Base-by-base conservation (phyloP, 441 rosid genomes). In the Breynia disticha region DNA sequence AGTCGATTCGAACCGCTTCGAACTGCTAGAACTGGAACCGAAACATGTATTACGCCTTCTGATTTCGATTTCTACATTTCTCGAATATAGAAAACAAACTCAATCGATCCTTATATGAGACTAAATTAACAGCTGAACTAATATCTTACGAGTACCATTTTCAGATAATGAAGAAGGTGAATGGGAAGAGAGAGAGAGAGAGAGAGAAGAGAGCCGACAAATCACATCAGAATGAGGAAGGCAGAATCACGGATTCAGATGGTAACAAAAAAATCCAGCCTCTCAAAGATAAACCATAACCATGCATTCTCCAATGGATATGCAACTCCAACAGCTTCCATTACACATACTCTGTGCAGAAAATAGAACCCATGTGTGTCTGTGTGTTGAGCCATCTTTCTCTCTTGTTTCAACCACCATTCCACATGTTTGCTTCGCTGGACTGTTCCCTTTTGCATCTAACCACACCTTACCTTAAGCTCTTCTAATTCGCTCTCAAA, bases 211-310 rank as follows among this genome's bases (percentile, higher is more conserved):
- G 21, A 39, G 47, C 28, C 19, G 72, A 63, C 50, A 52, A 24
- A 65, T 65, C 71, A 68, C 71, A 68, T 72, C 70, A 52, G 3
- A 55, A 62, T 16, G 50, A 50, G 46, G 45, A 64, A 51, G 52
- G 71, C 63, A 52, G 51, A 56, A 55, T 69, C 74, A 73, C 74
- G 78, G 69, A 69, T 52, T 48, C 46, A 54, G 56, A 67, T 66
- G 64, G 48, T 18, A 51, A 53, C 73, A 69, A 69, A 60, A 16
- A 12, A 56, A 48, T 53, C 46, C 66, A 59, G 62, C 66, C 54
- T 48, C 56, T 49, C 21, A 55, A 19, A 59, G 60, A 66, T 18
- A 9, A 16, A 19, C 39, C 37, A 5, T 11, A 4, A 48, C 46
- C 50, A 62, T 41, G 44, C 62, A 58, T 48, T 62, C 66, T 20